Evolutionary conservation across 495 filamentous ascomycete species (phyloP), one percentile per base, ranked within the genome.

Genomic region (Aspergillus olivimuriae): DNA sequence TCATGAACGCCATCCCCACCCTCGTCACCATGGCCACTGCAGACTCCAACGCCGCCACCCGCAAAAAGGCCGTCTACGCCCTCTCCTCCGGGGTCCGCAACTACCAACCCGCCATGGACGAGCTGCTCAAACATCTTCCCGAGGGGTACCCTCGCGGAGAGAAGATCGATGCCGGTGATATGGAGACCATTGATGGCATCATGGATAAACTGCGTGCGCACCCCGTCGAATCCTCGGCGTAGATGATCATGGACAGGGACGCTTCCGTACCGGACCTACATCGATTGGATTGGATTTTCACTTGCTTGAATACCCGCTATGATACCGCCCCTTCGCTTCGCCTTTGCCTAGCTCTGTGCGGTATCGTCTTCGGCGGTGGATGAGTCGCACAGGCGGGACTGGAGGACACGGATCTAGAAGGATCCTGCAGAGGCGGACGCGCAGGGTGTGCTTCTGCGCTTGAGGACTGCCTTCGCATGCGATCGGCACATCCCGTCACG

Each of bases 61-160:
- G 91, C 52, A 80, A 84, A 58, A 97, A 95, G 72, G 85, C 89
- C 9, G 70, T 94, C 19, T 87, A 84, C 56, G 94, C 94, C 19
- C 70, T 98, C 14, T 94, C 87, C 43, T 86, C 78, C 16, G 85
- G 75, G 1, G 75, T 86, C 19, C 76, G 92, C 59, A 98, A 98
- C 61, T 91, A 84, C 58, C 89, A 90, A 62, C 85, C 88, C 0
- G 80, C 77, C 8, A 61, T 86, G 55, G 72, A 86, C 48, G 73
- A 69, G 31, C 53, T 72, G 7, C 61, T 86, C 57, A 82, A 85
- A 56, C 64, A 68, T 19, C 63, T 88, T 28, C 81, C 80, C 0
- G 77, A 80, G 34, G 81, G 82, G 41, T 64, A 88, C 48, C 59
- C 62, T 8, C 72, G 69, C 41, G 61, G 60, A 21, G 74, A 74